phyloP scores from a whole-genome alignment of 345 rosid species.

The Theobroma cacao region DNA sequence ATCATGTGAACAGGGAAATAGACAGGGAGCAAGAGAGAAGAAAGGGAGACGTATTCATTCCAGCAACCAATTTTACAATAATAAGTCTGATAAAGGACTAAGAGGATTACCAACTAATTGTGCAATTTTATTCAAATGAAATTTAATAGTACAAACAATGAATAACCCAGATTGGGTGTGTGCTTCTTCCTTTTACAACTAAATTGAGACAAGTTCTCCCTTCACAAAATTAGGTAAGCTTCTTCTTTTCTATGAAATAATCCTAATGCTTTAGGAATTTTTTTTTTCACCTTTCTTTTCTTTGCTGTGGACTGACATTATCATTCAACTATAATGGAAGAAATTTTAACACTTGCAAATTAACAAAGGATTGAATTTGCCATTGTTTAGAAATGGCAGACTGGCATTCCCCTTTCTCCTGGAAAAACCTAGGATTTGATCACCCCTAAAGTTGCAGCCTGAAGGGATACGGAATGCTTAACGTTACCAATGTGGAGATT shows the following conservation, averaged over 20 bases:
- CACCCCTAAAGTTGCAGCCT: slow-evolving; percentile 48
- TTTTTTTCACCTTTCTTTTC: background rate
- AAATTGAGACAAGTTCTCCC: background rate
- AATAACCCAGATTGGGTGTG: background rate
- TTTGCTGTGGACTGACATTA: background rate
- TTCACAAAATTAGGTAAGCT: background rate
- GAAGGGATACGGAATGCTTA: slow-evolving; percentile 63
- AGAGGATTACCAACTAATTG: background rate
- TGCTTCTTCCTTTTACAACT: background rate
- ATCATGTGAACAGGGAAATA: background rate
- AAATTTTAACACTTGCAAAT: background rate
- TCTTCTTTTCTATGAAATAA: background rate
- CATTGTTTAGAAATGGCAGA: background rate
- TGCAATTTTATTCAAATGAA: background rate
- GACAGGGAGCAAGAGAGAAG: background rate
- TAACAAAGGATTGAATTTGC: background rate
- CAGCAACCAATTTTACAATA: background rate
- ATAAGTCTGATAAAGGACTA: background rate
- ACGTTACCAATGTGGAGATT: slow-evolving; percentile 62
- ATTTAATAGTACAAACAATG: background rate
- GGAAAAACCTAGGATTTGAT: slow-evolving; percentile 35
- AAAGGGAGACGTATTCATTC: background rate
- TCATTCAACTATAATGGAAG: slow-evolving; percentile 7
- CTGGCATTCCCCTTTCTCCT: background rate
- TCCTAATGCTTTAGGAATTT: background rate